A percentile compares a stretch with the other conserved stretches of the same genome.
Evolutionary conservation across 495 filamentous ascomycete genomes (phyloP).

Genomic region (Hypoxylon perforatum): DNA sequence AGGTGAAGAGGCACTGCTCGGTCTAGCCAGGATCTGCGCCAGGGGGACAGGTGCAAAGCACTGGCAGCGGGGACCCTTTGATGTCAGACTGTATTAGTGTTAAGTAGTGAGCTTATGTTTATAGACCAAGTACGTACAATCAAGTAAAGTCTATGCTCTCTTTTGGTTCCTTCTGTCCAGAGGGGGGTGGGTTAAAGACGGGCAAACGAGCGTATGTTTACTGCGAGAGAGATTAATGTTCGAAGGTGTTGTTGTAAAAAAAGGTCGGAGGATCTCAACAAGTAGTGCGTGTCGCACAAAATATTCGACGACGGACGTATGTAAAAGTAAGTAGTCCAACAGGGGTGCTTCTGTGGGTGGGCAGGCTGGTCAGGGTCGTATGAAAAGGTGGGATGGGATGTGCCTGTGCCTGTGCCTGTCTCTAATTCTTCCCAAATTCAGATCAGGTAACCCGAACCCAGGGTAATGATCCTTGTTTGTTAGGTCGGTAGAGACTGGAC

Average conservation of each 20-base stretch:
- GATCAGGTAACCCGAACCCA: conserved; percentile 45
- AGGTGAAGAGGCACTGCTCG: conserved; percentile 28
- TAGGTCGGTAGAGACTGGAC: conserved; percentile 39
- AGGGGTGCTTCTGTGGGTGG: conserved; percentile 26
- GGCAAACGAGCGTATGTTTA: conserved; percentile 37
- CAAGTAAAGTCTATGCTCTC: conserved; percentile 35
- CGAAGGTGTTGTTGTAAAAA: conserved; percentile 36
- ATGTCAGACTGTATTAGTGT: conserved; percentile 35
- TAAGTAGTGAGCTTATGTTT: conserved; percentile 4
- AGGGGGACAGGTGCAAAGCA: conserved; percentile 28
- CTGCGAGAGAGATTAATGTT: background rate
- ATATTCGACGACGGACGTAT: conserved; percentile 29
- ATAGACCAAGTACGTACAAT: conserved; percentile 23
- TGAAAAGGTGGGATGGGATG: conserved; percentile 38
- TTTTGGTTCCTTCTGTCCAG: no score
- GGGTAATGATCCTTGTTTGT: conserved; percentile 34
- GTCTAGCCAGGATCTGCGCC: conserved; percentile 44
- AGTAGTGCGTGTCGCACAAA: conserved; percentile 35
- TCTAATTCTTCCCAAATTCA: conserved; percentile 33
- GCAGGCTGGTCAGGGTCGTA: conserved; percentile 33
- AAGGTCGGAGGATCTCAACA: conserved; percentile 27
- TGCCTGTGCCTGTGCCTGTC: conserved; percentile 19
- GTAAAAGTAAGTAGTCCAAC: conserved; percentile 24
- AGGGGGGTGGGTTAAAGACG: conserved; percentile 15
- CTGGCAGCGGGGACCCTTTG: conserved; percentile 36